Percentiles rank a stretch among this genome's conserved stretches.
These are phyloP conservation scores for Amanita muscaria DNA, from an alignment of 768 basidiomycete species.

Conservation along the genomic window DNA sequence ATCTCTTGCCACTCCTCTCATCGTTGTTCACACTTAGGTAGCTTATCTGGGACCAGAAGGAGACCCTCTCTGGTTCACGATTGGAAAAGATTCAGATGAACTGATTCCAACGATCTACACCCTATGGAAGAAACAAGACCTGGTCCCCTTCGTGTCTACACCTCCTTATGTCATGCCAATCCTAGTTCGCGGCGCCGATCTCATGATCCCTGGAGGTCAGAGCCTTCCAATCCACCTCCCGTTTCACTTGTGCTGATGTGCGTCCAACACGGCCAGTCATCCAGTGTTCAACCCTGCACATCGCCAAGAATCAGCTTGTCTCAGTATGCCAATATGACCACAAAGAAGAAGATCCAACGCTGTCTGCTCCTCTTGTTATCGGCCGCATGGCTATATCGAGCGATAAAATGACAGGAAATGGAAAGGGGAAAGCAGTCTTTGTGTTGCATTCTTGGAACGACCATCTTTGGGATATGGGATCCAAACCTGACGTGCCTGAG, in stretches of 20 bases:
- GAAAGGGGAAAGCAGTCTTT: constrained; percentile 72
- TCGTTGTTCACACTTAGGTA: constrained; percentile 31
- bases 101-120: constrained; percentile 79
- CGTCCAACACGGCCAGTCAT: constrained; percentile 43
- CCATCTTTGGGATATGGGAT: constrained; percentile 62
- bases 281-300: constrained; percentile 31
- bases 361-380: constrained; percentile 63
- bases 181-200: constrained; percentile 72
- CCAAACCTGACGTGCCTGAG: constrained; percentile 49
- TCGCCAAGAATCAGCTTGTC: constrained; percentile 47
- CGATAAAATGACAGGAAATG: constrained; percentile 31
- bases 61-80: constrained; percentile 71
- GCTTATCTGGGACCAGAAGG: constrained; percentile 56
- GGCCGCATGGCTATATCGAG: constrained; percentile 59
- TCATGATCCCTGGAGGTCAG: constrained; percentile 84
- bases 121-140: constrained; percentile 61
- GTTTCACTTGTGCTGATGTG: constrained; percentile 5
- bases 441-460: constrained; percentile 75
- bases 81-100: constrained; percentile 59
- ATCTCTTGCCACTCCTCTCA: not conserved
- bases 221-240: no score
- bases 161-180: constrained; percentile 63
- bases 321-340: constrained; percentile 44
- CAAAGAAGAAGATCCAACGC: constrained; percentile 22
- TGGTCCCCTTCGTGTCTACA: constrained; percentile 67